Conservation (phyloP, 2,329 filamentous ascomycete species). For the Stylonectria norvegica region DNA sequence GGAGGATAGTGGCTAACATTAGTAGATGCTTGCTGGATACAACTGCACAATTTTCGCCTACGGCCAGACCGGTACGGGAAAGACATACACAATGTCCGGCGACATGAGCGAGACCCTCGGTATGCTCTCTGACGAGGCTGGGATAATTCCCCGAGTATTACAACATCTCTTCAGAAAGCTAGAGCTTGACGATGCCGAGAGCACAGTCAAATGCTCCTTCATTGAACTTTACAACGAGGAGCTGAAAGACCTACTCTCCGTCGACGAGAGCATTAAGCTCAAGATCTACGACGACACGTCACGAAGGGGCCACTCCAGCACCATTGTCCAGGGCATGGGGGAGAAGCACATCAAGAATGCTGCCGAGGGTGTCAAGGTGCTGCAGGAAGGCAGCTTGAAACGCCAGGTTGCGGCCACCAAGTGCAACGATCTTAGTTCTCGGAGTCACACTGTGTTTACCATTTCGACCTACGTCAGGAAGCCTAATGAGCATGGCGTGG, state of each 20-base stretch:
- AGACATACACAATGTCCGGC: conserved; percentile 99
- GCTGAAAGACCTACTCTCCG: conserved; percentile 79
- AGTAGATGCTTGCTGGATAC: conserved; percentile 84
- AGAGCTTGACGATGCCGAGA: conserved; percentile 73
- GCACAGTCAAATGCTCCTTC: conserved; percentile 94
- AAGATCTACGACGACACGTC: conserved; percentile 94
- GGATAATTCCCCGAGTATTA: conserved; percentile 89
- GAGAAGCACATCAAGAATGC: conserved; percentile 89
- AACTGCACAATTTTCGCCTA: conserved; percentile 99
- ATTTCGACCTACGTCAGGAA: conserved; percentile 89
- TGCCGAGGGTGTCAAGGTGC: conserved; percentile 78
- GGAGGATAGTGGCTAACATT: neutral
- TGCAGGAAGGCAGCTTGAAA: conserved; percentile 86
- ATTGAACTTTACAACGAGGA: conserved; percentile 99
- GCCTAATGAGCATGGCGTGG: conserved; percentile 73
- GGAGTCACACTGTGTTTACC: conserved; percentile 96
- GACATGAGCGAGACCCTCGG: conserved; percentile 88
- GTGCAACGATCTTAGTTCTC: conserved; percentile 95
- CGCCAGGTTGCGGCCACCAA: conserved; percentile 99
- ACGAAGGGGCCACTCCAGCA: conserved; percentile 79
- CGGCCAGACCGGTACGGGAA: conserved; percentile 95
- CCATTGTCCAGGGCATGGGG: conserved; percentile 95
- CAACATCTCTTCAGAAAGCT: conserved; percentile 84
- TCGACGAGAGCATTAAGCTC: conserved; percentile 78
- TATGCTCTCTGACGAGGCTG: conserved; percentile 83